A percentile compares a stretch with the other conserved stretches of the same genome.
These are phyloP conservation scores for Desmodesmus armatus DNA, from an alignment of 139 green algal species.

Conservation along the genomic window DNA sequence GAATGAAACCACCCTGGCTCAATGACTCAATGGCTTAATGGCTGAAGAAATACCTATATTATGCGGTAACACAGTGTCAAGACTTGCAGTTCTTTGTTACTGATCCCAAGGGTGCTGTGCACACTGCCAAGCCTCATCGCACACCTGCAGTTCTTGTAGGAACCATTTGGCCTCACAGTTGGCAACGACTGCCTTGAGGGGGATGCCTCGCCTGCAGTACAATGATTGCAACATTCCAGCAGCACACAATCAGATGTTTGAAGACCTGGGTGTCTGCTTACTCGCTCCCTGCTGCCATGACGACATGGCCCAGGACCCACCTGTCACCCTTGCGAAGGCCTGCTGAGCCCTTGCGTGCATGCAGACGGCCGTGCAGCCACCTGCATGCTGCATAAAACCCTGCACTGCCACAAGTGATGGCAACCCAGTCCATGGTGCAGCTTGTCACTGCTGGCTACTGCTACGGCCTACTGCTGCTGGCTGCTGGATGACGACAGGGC, in stretches of 20 bases:
- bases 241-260: not conserved
- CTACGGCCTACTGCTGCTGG: not conserved
- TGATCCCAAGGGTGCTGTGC: no score
- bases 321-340: not conserved
- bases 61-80: not conserved
- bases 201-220: constrained; percentile 5
- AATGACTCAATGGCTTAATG: not conserved
- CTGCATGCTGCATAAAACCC: constrained; percentile 5
- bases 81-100: not conserved
- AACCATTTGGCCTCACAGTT: constrained; percentile 47
- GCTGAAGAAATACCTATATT: not conserved
- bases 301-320: not conserved
- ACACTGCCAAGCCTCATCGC: no score
- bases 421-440: constrained; percentile 25
- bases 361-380: not conserved
- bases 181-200: constrained; percentile 30
- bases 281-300: no score
- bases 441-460: not conserved
- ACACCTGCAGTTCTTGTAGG: constrained; percentile 51
- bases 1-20: not conserved
- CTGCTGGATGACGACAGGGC: not conserved
- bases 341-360: not conserved
- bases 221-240: not conserved
- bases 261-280: no score
- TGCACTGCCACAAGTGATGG: constrained; percentile 7